Base-by-base conservation (phyloP, 495 filamentous ascomycete genomes). In the Neurospora intermedia region DNA sequence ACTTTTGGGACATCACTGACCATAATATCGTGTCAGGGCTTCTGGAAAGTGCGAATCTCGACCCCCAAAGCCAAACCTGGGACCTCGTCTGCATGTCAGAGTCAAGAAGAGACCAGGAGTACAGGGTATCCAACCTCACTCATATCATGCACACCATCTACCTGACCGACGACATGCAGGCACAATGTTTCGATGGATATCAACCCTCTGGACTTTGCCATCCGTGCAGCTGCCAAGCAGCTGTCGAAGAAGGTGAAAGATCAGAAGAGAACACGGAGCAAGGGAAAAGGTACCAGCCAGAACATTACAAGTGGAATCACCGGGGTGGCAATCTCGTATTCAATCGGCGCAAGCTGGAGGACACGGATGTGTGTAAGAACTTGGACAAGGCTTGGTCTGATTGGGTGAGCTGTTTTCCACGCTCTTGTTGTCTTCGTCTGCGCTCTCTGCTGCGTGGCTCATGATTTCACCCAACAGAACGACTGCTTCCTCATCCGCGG, bases 401-500 rank as follows among this genome's bases (percentile, higher is more conserved):
- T 48, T 74, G 73, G 73, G 73, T 74, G 40, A 35, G 73, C 35
- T 35, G 2, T 1, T 20, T 59, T 59, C 0, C n/a, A 10, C 20
- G 20, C 15, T 9, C 46, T 3, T 27, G 9, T 13, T 15, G 16
- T 66, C 3, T 66, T 23, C 54, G 2, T 0, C 27, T 4, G 35
- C 3, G 2, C 2, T 9, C 54, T 66, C 31, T 66, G 9, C 54
- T 35, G 3, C 3, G 6, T 66, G 6, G 15, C 54, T 66, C 7
- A 66, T 46, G 0, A 10, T 11, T 15, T 43, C 5, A 39, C 27
- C 11, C 43, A 4, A n/a, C 31, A 74, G 73, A 74, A 71, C 48
- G 73, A 74, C 11, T 71, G 39, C 13, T 31, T 71, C 23, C 41
- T 74, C 41, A 74, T 74, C 13, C 27, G 31, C 7, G 73, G 73